Evolutionary conservation across 345 rosid genomes (phyloP).

Genomic region (Erodium maritimum): DNA sequence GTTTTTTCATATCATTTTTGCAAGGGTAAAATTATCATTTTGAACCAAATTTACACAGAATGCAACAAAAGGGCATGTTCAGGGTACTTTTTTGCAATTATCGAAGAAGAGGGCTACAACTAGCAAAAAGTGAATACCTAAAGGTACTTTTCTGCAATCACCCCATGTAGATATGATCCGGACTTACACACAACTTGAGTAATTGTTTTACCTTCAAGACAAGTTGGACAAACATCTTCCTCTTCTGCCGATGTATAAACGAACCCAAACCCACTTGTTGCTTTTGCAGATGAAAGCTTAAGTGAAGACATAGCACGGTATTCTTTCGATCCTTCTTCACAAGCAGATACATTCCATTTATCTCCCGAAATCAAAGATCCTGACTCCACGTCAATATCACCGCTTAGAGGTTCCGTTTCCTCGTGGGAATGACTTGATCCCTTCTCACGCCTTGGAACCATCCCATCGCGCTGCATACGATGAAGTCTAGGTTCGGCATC

Average conservation of each 20-base stretch:
- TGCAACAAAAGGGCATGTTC: too few relatives aligned
- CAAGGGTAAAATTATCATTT: too few relatives aligned
- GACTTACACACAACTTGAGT: slow-evolving; percentile 8
- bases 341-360: slow-evolving; percentile 51
- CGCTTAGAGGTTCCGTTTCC: slow-evolving; percentile 75
- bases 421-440: slow-evolving; percentile 81
- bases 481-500: slow-evolving; percentile 61
- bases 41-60: too few relatives aligned
- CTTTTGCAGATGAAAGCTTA: slow-evolving; percentile 38
- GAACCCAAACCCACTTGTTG: slow-evolving; percentile 27
- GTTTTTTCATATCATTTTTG: too few relatives aligned
- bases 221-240: slow-evolving; percentile 94
- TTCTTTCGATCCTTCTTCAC: slow-evolving; percentile 56
- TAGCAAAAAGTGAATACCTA: too few relatives aligned
- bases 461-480: slow-evolving; percentile 41
- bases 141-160: too few relatives aligned
- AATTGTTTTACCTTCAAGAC: slow-evolving; percentile 72
- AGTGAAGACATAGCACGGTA: slow-evolving; percentile 37
- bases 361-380: slow-evolving; percentile 44
- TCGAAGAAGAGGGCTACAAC: too few relatives aligned
- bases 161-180: too few relatives aligned
- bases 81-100: too few relatives aligned
- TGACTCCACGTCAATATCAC: slow-evolving; percentile 40
- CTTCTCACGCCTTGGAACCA: slow-evolving; percentile 66
- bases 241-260: slow-evolving; percentile 55